Evolutionary conservation across 768 basidiomycete genomes (phyloP).

Genomic region (Suillus occidentalis): DNA sequence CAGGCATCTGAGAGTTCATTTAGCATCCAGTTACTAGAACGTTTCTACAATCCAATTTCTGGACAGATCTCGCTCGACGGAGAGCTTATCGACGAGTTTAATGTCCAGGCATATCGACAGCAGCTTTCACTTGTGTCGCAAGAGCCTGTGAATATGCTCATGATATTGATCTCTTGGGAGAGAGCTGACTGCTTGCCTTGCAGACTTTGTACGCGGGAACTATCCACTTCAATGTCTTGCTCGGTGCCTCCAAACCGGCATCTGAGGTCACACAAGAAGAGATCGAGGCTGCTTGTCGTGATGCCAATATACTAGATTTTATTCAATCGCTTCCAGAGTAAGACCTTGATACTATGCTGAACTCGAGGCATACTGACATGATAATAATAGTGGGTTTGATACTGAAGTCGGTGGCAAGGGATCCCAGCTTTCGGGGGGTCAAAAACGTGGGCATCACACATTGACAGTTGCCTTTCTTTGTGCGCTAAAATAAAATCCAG

Average conservation of each 20-base stretch:
- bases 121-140: constrained; percentile 90
- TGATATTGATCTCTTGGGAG: constrained; percentile 7
- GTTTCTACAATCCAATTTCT: constrained; percentile 83
- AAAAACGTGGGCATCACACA: constrained; percentile 60
- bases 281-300: constrained; percentile 78
- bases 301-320: constrained; percentile 92
- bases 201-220: constrained; percentile 84
- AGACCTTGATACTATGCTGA: constrained; percentile 25
- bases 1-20: constrained; percentile 5
- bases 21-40: constrained; percentile 79
- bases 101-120: constrained; percentile 85
- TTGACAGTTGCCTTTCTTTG: constrained; percentile 1
- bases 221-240: constrained; percentile 85
- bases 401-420: constrained; percentile 92
- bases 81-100: constrained; percentile 71
- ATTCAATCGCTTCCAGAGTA: constrained; percentile 80
- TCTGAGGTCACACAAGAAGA: constrained; percentile 84
- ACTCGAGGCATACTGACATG: constrained; percentile 11
- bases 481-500: constrained; percentile 23
- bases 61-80: constrained; percentile 76
- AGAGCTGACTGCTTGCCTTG: background rate
- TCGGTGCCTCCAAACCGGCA: constrained; percentile 76
- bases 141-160: constrained; percentile 49
- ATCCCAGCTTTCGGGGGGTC: constrained; percentile 85
- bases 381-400: constrained; percentile 70